Evolutionary conservation across 352 stramenopile species (phyloP).

Genomic region (Globisporangium radiosum): DNA sequence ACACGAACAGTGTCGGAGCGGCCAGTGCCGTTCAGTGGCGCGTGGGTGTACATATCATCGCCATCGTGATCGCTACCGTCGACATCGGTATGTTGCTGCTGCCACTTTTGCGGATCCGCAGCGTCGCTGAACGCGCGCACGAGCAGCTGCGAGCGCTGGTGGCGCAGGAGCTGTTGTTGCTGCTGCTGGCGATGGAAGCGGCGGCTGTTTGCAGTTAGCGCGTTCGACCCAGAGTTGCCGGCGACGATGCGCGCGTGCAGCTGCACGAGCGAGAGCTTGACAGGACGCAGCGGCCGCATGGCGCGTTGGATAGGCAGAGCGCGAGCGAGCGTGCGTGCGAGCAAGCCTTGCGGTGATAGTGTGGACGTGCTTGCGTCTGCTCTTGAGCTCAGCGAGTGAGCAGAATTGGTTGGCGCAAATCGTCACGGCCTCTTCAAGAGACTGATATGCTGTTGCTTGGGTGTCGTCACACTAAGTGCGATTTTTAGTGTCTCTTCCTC

Average conservation of each 20-base stretch:
- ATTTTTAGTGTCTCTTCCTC: not conserved
- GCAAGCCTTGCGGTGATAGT: not conserved
- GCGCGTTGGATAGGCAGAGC: too few species aligned
- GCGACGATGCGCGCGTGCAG: slow-evolving; percentile 14
- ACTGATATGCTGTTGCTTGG: slow-evolving; percentile 10
- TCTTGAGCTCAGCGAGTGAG: not conserved
- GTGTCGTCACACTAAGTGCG: not conserved
- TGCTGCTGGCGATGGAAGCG: slow-evolving; percentile 16
- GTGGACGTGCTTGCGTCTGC: not conserved
- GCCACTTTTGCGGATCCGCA: slow-evolving; percentile 17
- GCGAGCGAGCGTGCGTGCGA: not conserved
- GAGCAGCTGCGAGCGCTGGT: slow-evolving; percentile 25
- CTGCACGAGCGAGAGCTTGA: slow-evolving; percentile 31
- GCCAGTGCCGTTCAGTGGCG: slow-evolving; percentile 12
- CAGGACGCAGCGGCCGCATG: slow-evolving; percentile 28
- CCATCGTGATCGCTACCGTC: not conserved
- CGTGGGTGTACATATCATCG: not conserved
- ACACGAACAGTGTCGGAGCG: not conserved
- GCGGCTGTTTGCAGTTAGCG: slow-evolving; percentile 5
- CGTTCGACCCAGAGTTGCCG: not conserved
- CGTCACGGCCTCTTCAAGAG: slow-evolving; percentile 7
- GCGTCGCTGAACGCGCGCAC: slow-evolving; percentile 39
- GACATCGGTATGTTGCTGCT: slow-evolving; percentile 3
- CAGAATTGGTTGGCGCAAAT: slow-evolving; percentile 22
- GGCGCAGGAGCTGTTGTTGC: slow-evolving; percentile 7